Percentiles rank a stretch among this genome's conserved stretches.
Evolutionary conservation across 2,329 filamentous ascomycete genomes (phyloP).

Genomic region (Ascosphaera apis): DNA sequence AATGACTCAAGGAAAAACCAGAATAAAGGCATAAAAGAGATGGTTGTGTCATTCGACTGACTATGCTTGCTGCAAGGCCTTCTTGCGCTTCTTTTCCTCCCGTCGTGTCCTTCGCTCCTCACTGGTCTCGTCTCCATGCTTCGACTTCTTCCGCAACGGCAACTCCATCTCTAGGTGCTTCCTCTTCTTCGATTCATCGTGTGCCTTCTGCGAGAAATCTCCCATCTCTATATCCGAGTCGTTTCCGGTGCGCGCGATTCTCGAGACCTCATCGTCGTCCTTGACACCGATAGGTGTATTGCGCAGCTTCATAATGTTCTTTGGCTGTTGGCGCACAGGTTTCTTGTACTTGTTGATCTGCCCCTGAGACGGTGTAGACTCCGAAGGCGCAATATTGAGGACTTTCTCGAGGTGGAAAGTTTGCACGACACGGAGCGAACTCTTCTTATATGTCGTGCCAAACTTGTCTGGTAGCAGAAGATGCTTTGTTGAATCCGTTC

Average conservation of each 20-base stretch:
- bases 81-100: conserved; percentile 16
- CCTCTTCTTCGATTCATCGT: conserved; percentile 15
- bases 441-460: conserved; percentile 13
- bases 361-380: background rate
- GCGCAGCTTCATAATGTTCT: no score
- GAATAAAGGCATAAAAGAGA: no score
- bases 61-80: conserved; percentile 9
- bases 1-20: no score
- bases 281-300: background rate
- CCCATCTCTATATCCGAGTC: conserved; percentile 16
- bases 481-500: conserved; percentile 12
- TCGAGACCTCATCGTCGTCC: conserved; percentile 1
- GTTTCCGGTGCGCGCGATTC: conserved; percentile 14
- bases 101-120: conserved; percentile 12
- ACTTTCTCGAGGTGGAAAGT: conserved; percentile 8
- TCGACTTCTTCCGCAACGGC: conserved; percentile 17
- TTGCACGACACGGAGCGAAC: conserved; percentile 5
- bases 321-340: no score
- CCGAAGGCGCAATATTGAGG: conserved; percentile 1
- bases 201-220: conserved; percentile 12
- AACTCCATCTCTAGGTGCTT: conserved; percentile 12
- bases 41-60: no score
- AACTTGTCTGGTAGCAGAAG: conserved; percentile 16
- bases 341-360: no score
- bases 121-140: conserved; percentile 16